These are phyloP conservation scores for Xylogone sp. DNA, from an alignment of 2,329 filamentous ascomycete genomes.

Conservation along the genomic window DNA sequence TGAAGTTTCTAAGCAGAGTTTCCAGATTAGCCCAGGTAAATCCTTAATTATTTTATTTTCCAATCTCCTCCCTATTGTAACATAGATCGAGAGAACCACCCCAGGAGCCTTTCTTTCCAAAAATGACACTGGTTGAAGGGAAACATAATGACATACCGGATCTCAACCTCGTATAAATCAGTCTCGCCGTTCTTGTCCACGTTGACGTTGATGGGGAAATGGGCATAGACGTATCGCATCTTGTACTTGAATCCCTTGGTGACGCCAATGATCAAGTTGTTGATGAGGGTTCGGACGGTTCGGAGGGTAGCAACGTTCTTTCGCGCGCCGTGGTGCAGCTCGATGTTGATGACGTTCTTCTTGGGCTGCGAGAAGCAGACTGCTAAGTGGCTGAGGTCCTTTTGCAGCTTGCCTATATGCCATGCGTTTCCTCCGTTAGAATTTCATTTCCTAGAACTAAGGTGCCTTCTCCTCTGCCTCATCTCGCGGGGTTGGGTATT, in stretches of 20 bases:
- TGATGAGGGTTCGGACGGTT: constrained; percentile 96
- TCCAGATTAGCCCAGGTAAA: background rate
- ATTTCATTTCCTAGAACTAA: background rate
- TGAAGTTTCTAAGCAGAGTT: constrained; percentile 72
- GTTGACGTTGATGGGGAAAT: constrained; percentile 99
- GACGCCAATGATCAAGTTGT: constrained; percentile 97
- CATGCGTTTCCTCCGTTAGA: constrained; percentile 30
- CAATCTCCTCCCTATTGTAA: background rate
- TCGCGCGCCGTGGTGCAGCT: constrained; percentile 96
- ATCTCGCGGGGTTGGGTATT: constrained; percentile 6
- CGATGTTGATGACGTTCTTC: constrained; percentile 87
- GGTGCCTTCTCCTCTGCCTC: constrained; percentile 11
- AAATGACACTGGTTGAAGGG: no score
- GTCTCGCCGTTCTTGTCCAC: constrained; percentile 94
- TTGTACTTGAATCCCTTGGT: constrained; percentile 99
- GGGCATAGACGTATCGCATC: constrained; percentile 99
- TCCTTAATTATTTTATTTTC: background rate
- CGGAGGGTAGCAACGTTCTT: constrained; percentile 98
- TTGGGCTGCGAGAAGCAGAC: constrained; percentile 91
- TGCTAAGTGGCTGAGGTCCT: constrained; percentile 94
- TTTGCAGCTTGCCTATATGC: constrained; percentile 89
- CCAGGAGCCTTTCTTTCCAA: background rate
- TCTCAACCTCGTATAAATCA: constrained; percentile 87
- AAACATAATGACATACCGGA: constrained; percentile 91
- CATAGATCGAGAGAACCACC: background rate